Base-by-base conservation (phyloP, 192 early-diverging fungal species). In the Podila verticillata region DNA sequence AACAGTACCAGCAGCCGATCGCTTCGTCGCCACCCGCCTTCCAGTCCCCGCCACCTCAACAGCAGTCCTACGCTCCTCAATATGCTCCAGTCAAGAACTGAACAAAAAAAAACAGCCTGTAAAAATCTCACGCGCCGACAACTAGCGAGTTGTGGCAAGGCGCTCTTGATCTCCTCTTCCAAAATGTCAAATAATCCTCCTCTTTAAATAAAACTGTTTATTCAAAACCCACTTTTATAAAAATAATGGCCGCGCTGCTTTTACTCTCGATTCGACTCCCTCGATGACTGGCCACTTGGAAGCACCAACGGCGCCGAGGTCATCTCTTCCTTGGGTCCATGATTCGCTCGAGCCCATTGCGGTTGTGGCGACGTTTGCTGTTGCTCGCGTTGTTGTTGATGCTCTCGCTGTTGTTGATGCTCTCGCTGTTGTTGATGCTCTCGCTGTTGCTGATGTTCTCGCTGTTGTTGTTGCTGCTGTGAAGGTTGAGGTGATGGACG, bases 401-500 rank as follows among this genome's bases (percentile, higher is more conserved):
- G 65, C 61, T 48, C 65, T 24, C 58, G n/a, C n/a, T n/a, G 51
- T 31, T 57, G 64, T 36, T 48, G 57, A 17, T 57, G 63, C 19
- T 59, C 61, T 48, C 61, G 36, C 44, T 47, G 51, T 51, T 34
- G 56, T 28, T 68, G 73, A 12, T 48, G 66, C n/a, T 65, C 32
- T 60, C 49, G 68, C 54, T 63, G 66, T 20, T 48, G 63, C 13
- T 58, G 65, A 49, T 48, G 71, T 24, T 65, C n/a, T n/a, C n/a
- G 51, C 29, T 57, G 64, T 36, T 48, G 57, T 28, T 57, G 63
- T 24, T 61, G 67, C 44, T 66, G 39, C 24, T 62, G 66, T 10
- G 64, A 58, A 39, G 74, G 71, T 29, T 66, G 70, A 29, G 54
- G 54, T n/a, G 60, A 57, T 58, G 74, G 61, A 31, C 44, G 64